Conservation (phyloP, 139 green algal genomes). For the Picochlorum sp. region DNA sequence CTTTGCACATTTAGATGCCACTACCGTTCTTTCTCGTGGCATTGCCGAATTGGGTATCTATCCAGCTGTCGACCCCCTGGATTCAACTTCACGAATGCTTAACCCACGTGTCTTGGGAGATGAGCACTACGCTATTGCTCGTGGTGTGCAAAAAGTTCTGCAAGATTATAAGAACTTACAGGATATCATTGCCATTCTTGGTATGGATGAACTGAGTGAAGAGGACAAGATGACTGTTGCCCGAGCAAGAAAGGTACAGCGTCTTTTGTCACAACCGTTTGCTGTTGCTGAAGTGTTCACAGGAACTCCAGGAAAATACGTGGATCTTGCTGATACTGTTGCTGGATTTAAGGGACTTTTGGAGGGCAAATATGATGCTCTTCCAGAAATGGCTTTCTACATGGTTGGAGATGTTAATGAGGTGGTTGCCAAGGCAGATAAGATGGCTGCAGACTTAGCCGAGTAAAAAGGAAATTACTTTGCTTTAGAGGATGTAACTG, state of each 20-base stretch:
- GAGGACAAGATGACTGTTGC: constrained; percentile 99
- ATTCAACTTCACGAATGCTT: constrained; percentile 97
- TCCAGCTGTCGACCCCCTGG: constrained; percentile 96
- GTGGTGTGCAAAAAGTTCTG: constrained; percentile 96
- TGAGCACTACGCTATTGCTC: constrained; percentile 91
- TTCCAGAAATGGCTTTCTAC: constrained; percentile 99
- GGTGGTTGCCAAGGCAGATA: constrained; percentile 64
- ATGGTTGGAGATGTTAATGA: constrained; percentile 94
- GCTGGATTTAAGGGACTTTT: constrained; percentile 85
- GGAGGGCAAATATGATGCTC: constrained; percentile 93
- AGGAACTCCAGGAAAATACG: constrained; percentile 91
- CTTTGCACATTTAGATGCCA: constrained; percentile 97
- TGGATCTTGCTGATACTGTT: constrained; percentile 91
- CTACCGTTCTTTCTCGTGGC: constrained; percentile 92
- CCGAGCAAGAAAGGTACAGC: constrained; percentile 96
- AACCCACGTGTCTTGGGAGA: constrained; percentile 85
- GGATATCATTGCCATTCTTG: constrained; percentile 99
- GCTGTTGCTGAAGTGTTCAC: constrained; percentile 99
- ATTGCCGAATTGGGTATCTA: constrained; percentile 99
- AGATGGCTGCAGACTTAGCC: constrained; percentile 36
- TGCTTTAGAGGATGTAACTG: background rate
- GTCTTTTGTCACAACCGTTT: constrained; percentile 98
- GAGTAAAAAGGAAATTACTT: background rate
- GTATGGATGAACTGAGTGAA: constrained; percentile 99
- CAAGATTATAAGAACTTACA: constrained; percentile 97